Conservation (phyloP, 1,139 yeast genomes). For the Taiozyma sp. region DNA sequence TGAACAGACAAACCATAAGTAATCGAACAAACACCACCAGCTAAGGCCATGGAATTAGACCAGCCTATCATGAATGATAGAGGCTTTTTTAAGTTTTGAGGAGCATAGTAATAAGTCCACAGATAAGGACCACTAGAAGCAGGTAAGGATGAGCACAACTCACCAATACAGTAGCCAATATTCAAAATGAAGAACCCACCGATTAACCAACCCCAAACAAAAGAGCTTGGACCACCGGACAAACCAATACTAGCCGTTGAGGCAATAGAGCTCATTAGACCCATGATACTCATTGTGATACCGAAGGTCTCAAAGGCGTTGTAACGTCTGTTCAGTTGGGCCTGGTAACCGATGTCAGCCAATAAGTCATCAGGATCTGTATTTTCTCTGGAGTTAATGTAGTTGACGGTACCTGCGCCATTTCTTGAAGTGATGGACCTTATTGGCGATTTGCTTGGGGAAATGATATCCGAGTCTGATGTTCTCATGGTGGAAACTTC, state of each 20-base stretch:
- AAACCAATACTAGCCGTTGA: constrained; percentile 32
- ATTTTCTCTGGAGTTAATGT: constrained; percentile 5
- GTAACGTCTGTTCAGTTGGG: constrained; percentile 13
- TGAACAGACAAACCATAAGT: constrained; percentile 54
- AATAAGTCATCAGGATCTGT: constrained; percentile 16
- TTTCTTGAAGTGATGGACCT: constrained; percentile 8
- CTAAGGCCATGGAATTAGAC: constrained; percentile 51
- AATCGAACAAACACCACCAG: constrained; percentile 52
- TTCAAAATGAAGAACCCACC: constrained; percentile 52
- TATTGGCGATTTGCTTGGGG: background rate
- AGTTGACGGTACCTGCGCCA: constrained; percentile 29
- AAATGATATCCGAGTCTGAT: background rate
- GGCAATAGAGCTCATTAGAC: constrained; percentile 43
- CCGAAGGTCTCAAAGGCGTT: constrained; percentile 14
- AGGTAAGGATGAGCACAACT: constrained; percentile 64
- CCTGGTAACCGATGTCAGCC: constrained; percentile 15
- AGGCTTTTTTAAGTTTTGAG: constrained; percentile 36
- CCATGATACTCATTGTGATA: constrained; percentile 29
- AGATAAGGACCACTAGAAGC: constrained; percentile 69
- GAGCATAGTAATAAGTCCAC: constrained; percentile 53
- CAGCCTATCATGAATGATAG: constrained; percentile 54
- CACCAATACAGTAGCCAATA: constrained; percentile 60
- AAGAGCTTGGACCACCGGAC: constrained; percentile 50
- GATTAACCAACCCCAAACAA: constrained; percentile 70
- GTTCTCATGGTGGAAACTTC: background rate